Evolutionary conservation across 306 rosid species (phyloP).

Genomic region (Pterocarpus macrocarpus): DNA sequence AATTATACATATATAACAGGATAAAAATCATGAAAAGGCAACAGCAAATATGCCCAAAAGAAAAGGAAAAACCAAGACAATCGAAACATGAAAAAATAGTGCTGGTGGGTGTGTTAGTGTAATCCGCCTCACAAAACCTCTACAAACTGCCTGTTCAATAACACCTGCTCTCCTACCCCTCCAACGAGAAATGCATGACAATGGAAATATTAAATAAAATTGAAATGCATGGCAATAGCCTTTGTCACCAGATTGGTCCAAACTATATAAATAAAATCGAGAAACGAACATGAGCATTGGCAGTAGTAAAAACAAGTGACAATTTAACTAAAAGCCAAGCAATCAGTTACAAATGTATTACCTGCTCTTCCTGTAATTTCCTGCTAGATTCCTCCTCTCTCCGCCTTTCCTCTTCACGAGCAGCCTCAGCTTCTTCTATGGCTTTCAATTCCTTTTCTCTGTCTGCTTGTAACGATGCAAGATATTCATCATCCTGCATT

Average conservation of each 20-base stretch:
- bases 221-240: background rate
- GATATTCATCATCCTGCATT: constrained; percentile 94
- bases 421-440: constrained; percentile 82
- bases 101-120: background rate
- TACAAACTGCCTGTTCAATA: background rate
- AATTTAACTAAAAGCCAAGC: background rate
- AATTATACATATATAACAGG: too few species aligned
- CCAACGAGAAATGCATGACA: constrained; percentile 15
- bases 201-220: background rate
- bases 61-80: too few species aligned
- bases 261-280: background rate
- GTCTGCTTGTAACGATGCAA: constrained; percentile 90
- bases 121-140: background rate
- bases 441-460: constrained; percentile 88
- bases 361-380: constrained; percentile 87
- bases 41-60: too few species aligned
- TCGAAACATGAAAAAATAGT: background rate
- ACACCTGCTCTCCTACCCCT: constrained; percentile 3
- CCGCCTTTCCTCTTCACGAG: constrained; percentile 76
- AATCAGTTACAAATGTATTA: constrained; percentile 36
- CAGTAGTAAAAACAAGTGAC: background rate
- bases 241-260: background rate
- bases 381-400: constrained; percentile 81
- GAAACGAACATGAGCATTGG: background rate
- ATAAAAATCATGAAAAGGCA: too few species aligned